These are phyloP conservation scores for Rhamnella rubrinervis DNA, from an alignment of 331 rosid genomes.

Conservation along the genomic window DNA sequence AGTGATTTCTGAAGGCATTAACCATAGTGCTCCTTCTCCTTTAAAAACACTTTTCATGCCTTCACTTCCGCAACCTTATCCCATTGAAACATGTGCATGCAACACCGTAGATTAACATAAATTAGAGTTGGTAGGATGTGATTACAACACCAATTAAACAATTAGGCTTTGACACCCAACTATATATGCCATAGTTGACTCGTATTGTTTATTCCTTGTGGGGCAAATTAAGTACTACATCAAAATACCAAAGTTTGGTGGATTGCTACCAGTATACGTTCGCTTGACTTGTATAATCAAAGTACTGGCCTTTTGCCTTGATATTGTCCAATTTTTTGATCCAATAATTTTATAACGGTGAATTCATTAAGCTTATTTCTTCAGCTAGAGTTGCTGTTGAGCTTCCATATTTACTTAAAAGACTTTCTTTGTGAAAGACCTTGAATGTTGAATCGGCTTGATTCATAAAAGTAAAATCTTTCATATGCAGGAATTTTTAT, in stretches of 20 bases:
- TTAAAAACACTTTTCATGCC: not conserved
- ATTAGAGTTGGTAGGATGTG: too few species aligned
- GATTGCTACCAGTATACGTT: not conserved
- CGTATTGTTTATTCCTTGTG: not conserved
- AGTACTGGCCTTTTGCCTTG: not conserved
- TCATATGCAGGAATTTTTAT: slow-evolving; percentile 69
- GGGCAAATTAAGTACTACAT: not conserved
- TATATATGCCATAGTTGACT: not conserved
- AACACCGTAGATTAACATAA: too few species aligned
- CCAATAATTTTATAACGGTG: not conserved
- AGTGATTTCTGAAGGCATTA: slow-evolving; percentile 14
- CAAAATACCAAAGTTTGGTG: not conserved
- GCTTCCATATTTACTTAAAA: not conserved
- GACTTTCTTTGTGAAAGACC: not conserved
- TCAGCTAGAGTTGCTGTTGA: slow-evolving; percentile 13
- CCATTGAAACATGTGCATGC: too few species aligned
- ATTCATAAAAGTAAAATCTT: slow-evolving; percentile 12
- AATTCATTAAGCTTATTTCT: not conserved
- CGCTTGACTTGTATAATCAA: not conserved
- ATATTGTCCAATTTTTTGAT: not conserved
- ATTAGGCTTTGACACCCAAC: too few species aligned
- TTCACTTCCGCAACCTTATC: not conserved
- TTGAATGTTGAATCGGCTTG: slow-evolving; percentile 14
- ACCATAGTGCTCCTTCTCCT: not conserved
- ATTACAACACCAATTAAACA: too few species aligned